Percentiles rank a stretch among this genome's conserved stretches.
Conservation (phyloP, 805 yeast species). For the Wickerhamiella kurtzmanii region DNA sequence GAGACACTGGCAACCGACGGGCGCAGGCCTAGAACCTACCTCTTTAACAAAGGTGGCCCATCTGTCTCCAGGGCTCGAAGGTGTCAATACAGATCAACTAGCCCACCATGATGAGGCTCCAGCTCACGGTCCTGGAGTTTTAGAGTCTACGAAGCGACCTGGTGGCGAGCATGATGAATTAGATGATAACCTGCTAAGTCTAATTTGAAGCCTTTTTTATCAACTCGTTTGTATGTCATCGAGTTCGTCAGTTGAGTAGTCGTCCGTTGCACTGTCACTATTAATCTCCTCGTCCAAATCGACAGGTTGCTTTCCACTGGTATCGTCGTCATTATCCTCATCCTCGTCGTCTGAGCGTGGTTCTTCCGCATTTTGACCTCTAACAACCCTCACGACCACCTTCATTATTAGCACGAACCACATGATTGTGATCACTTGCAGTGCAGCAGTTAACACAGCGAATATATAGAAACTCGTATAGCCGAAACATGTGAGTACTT, state of each 20-base stretch:
- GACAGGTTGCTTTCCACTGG: neutral
- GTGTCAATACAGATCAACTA: too few species aligned
- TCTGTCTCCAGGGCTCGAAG: too few species aligned
- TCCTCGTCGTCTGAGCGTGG: constrained; percentile 74
- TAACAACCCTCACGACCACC: constrained; percentile 56
- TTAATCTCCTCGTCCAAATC: neutral
- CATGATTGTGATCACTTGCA: constrained; percentile 50
- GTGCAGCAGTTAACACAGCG: constrained; percentile 42
- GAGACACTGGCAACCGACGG: too few species aligned
- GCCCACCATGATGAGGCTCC: too few species aligned
- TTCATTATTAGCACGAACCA: constrained; percentile 67
- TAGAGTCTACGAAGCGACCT: too few species aligned
- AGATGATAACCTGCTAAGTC: neutral
- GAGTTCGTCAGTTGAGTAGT: neutral
- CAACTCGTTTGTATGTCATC: neutral
- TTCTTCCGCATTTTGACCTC: constrained; percentile 73
- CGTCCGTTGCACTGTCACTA: neutral
- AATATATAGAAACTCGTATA: constrained; percentile 30
- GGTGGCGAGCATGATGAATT: neutral
- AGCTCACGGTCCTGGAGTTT: too few species aligned
- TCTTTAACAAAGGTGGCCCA: too few species aligned
- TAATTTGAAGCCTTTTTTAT: too few species aligned
- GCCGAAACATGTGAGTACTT: constrained; percentile 25
- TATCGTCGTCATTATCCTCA: constrained; percentile 18
- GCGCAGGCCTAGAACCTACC: too few species aligned